Conservation (phyloP, 257 asterid genomes). For the Cinchona pubescens region DNA sequence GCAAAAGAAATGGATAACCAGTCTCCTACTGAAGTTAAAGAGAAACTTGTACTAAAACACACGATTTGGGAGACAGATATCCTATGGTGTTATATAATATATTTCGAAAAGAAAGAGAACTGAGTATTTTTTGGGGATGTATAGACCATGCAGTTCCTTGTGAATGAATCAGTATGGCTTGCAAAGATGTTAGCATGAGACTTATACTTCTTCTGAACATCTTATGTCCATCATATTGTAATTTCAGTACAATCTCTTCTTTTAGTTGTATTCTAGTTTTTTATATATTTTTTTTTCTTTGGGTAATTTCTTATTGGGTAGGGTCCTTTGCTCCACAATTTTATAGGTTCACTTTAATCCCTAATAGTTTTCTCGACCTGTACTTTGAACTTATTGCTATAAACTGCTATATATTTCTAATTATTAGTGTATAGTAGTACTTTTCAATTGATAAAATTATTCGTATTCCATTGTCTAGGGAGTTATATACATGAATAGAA, state of each 20-base stretch:
- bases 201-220: not conserved
- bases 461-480: too few species aligned
- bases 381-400: not conserved
- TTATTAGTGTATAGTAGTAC: too few species aligned
- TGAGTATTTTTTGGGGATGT: too few species aligned
- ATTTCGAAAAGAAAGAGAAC: not conserved
- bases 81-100: not conserved
- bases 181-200: not conserved
- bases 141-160: not conserved
- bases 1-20: too few species aligned
- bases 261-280: too few species aligned
- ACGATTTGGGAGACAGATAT: not conserved
- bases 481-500: too few species aligned
- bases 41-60: not conserved
- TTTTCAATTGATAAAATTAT: too few species aligned
- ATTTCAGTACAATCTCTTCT: not conserved
- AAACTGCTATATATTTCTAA: not conserved
- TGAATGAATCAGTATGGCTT: not conserved
- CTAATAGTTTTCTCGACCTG: not conserved
- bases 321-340: not conserved
- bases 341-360: not conserved
- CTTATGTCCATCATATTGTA: not conserved
- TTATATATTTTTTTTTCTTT: too few species aligned
- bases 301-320: too few species aligned
- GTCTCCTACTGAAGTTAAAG: too few species aligned